phyloP scores from a whole-genome alignment of 495 filamentous ascomycete genomes.

The Corynascus novoguineensis region DNA sequence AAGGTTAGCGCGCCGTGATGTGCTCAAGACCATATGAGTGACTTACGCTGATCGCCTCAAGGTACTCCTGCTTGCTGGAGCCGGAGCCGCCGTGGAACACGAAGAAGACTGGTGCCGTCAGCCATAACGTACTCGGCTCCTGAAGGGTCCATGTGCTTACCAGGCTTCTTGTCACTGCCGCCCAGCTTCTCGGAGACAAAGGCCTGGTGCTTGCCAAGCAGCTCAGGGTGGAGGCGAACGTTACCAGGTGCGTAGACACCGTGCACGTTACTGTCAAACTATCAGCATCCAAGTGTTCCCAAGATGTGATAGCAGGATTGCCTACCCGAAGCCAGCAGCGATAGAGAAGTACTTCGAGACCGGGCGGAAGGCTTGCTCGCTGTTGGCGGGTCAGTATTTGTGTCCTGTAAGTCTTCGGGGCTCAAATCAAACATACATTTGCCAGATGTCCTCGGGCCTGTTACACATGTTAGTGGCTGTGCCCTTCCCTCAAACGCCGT shows the following conservation, averaged over 20 bases:
- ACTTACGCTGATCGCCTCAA: constrained; percentile 63
- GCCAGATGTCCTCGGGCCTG: constrained; percentile 79
- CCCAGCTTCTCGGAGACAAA: constrained; percentile 70
- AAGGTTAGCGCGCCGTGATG: background rate
- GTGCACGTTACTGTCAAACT: constrained; percentile 75
- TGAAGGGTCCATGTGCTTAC: background rate
- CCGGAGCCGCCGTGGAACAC: constrained; percentile 99
- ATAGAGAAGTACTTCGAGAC: constrained; percentile 96
- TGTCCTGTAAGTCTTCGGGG: background rate
- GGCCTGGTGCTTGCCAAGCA: constrained; percentile 89
- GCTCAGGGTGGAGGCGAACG: constrained; percentile 88
- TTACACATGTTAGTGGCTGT: background rate
- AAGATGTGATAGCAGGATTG: too few relatives aligned
- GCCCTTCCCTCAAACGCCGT: background rate
- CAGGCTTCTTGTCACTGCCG: constrained; percentile 68
- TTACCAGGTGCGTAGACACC: constrained; percentile 99
- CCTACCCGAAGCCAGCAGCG: constrained; percentile 73
- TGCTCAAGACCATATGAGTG: background rate
- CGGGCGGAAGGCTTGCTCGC: constrained; percentile 62
- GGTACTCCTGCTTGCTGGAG: constrained; percentile 81
- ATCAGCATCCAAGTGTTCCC: background rate
- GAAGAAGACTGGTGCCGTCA: constrained; percentile 63
- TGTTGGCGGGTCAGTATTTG: constrained; percentile 7
- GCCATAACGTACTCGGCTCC: background rate
- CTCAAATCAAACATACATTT: constrained; percentile 49